These are phyloP conservation scores for Cyamopsis tetragonoloba DNA, from an alignment of 306 rosid genomes.

Conservation along the genomic window DNA sequence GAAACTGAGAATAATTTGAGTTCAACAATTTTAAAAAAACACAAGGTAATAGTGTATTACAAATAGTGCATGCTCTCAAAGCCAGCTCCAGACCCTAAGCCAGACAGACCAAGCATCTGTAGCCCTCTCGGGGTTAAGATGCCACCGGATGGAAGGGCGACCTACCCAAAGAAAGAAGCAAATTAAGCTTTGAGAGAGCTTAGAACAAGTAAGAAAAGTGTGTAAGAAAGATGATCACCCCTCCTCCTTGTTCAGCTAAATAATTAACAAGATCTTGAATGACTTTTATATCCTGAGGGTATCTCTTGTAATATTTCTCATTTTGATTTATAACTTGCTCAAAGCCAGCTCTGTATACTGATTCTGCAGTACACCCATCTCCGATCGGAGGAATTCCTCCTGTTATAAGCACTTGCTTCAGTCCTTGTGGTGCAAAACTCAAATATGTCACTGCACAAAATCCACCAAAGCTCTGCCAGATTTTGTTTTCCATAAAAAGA, in stretches of 20 bases:
- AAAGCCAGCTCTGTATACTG: slow-evolving; percentile 70
- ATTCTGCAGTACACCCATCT: slow-evolving; percentile 70
- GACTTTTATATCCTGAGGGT: slow-evolving; percentile 75
- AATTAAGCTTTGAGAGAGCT: slow-evolving; percentile 12
- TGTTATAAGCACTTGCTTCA: slow-evolving; percentile 77
- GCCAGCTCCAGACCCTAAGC: slow-evolving; percentile 75
- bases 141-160: slow-evolving; percentile 92
- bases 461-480: slow-evolving; percentile 83
- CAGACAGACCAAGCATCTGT: slow-evolving; percentile 79
- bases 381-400: slow-evolving; percentile 96
- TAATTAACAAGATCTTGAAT: slow-evolving; percentile 75
- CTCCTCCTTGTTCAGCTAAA: slow-evolving; percentile 73
- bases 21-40: neutral
- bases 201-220: slow-evolving; percentile 26
- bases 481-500: neutral
- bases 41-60: slow-evolving; percentile 41
- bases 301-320: slow-evolving; percentile 90
- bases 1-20: slow-evolving; percentile 6
- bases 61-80: slow-evolving; percentile 90
- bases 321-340: slow-evolving; percentile 65
- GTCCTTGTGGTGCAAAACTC: slow-evolving; percentile 89
- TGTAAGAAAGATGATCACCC: slow-evolving; percentile 44
- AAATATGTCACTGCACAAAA: slow-evolving; percentile 91
- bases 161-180: slow-evolving; percentile 41
- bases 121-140: slow-evolving; percentile 80